phyloP scores from a whole-genome alignment of 371 early-diverging fungal species.

The Mucor racemosus region DNA sequence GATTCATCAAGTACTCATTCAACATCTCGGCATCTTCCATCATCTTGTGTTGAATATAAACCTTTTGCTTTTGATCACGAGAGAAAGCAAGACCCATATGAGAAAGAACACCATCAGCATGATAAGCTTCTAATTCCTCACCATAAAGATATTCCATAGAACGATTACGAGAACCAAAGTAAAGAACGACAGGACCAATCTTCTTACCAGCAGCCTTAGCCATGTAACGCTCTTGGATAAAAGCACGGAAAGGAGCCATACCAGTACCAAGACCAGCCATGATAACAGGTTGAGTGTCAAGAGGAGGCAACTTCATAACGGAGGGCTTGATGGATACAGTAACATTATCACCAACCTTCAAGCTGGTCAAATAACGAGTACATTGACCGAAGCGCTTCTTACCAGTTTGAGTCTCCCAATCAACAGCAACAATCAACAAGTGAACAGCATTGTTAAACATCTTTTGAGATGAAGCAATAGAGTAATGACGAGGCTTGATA shows the following conservation, averaged over 20 bases:
- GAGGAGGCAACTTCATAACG: constrained; percentile 91
- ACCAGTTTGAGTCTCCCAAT: constrained; percentile 76
- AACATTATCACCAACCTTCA: constrained; percentile 72
- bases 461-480: constrained; percentile 88
- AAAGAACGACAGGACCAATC: constrained; percentile 91
- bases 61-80: constrained; percentile 90
- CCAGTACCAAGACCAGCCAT: constrained; percentile 98
- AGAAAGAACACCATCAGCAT: constrained; percentile 82
- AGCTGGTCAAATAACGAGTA: constrained; percentile 82
- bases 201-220: constrained; percentile 74
- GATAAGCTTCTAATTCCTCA: constrained; percentile 92
- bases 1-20: constrained; percentile 71
- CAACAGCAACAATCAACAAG: constrained; percentile 88
- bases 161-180: constrained; percentile 94
- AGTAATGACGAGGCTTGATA: constrained; percentile 96
- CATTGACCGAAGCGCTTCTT: constrained; percentile 84
- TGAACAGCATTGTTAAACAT: constrained; percentile 89
- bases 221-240: constrained; percentile 90
- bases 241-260: constrained; percentile 97
- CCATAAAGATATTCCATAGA: constrained; percentile 93
- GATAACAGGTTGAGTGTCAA: constrained; percentile 84
- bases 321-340: constrained; percentile 93
- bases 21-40: constrained; percentile 80
- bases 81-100: constrained; percentile 91
- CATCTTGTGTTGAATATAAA: constrained; percentile 95